phyloP scores from a whole-genome alignment of 305 asterid species.

The Solanum hybrid region DNA sequence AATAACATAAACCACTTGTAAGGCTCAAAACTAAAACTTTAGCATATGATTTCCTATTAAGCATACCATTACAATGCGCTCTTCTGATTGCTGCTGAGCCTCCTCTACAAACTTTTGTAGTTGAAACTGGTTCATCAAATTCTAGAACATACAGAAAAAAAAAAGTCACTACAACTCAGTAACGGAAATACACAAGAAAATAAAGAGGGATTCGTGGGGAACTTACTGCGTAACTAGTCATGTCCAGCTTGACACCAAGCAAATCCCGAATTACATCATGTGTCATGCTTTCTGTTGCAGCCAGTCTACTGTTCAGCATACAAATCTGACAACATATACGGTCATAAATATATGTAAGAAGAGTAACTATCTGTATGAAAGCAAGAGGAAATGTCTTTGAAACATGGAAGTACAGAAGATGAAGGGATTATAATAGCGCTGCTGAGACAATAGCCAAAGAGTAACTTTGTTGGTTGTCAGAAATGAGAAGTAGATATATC shows the following conservation, averaged over 20 bases:
- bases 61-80: conserved; percentile 48
- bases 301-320: conserved; percentile 64
- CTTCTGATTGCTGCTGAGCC: conserved; percentile 56
- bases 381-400: background rate
- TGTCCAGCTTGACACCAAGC: conserved; percentile 85
- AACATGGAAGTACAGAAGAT: background rate
- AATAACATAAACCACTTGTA: conserved; percentile 17
- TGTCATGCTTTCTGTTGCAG: conserved; percentile 85
- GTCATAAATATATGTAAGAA: background rate
- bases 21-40: conserved; percentile 4
- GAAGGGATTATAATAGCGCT: background rate
- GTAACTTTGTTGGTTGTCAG: background rate
- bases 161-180: background rate
- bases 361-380: background rate
- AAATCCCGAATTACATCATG: conserved; percentile 94
- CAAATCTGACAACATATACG: conserved; percentile 42
- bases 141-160: conserved; percentile 30
- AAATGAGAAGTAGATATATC: background rate
- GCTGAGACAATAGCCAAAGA: background rate
- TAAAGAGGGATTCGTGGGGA: background rate
- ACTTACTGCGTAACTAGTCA: conserved; percentile 77
- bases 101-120: conserved; percentile 69
- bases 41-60: conserved; percentile 1
- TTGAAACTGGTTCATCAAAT: conserved; percentile 61
- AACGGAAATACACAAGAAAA: background rate